Base-by-base conservation (phyloP, 176 grass and related monocot species). In the Paspalum notatum region DNA sequence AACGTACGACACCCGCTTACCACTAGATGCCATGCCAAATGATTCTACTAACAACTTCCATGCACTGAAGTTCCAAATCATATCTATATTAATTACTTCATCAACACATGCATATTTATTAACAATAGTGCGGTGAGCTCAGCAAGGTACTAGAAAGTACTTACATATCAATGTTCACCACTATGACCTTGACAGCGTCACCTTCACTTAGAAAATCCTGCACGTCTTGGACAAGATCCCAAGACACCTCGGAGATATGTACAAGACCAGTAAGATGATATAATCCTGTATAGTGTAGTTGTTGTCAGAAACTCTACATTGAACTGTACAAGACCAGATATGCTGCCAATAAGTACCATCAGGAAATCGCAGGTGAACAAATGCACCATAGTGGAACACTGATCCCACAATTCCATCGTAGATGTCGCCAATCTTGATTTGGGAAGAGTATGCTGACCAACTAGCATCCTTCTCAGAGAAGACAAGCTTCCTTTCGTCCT, bases 181-280 rank as follows among this genome's bases (percentile, higher is more conserved):
- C 85, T 83, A 93, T 84, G 51, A 95, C 92, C 85, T 91, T 91
- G 68, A 98, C 75, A 9, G 56, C 60, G 68, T 98, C 88, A 0
- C 92, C 92, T 86, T 89, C 96, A 67, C 82, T 90, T 76, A 90
- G 62, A 80, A 98, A 87, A 87, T 95, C 92, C 63, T 83, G 86
- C 62, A 95, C 89, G 79, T 98, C 96, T 93, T 93, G 96, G 66
- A 98, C 82, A 55, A 93, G 85, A 87, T 98, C 96, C 96, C 92
- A 98, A 59, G 96, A 98, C 61, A 94, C 90, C 82, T 98, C 92
- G 58, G 96, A 95, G 48, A 98, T 79, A 81, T 98, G 96, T 66
- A 98, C 92, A 62, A 98, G 86, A 65, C 96, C 96, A 68, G 92
- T 98, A 67, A 98, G 86, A 84, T 87, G 86, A 72, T 95, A 93